Base-by-base conservation (phyloP, 495 filamentous ascomycete species). In the Aspergillus bridgeri region DNA sequence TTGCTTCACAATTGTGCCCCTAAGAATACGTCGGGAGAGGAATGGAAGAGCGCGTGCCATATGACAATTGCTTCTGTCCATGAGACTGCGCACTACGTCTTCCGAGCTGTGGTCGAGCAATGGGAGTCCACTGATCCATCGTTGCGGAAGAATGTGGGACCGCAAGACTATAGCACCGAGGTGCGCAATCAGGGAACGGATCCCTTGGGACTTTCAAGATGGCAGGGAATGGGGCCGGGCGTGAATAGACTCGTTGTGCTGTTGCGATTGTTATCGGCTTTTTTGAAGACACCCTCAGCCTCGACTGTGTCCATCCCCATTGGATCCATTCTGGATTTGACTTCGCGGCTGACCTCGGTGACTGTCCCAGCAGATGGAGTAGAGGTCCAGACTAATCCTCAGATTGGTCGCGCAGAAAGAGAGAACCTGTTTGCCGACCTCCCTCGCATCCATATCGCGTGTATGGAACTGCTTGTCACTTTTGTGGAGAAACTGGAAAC, bases 351-450 rank as follows among this genome's bases (percentile, higher is more conserved):
- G 38, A 82, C 89, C 22, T 87, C 87, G 38, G 73, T 91, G 20
- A 81, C 79, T 20, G 76, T 83, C 0, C 86, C 88, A 6, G 65
- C 76, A 15, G 64, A 73, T 13, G 66, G 60, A 27, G 74, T 69
- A 3, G 70, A 69, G 53, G 54, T 80, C 13, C 76, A 79, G 42
- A 71, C 83, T 52, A 91, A 90, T 54, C 75, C 81, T 20, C 84
- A 88, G 63, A 84, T 95, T 59, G 75, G 84, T 38, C 82, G 86
- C 48, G 89, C 91, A 47, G 92, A 96, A 69, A 83, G 86, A 58
- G 89, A 93, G 59, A 79, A 80, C 45, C 75, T 96, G 11, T 90
- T 85, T 79, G 70, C 77, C 22, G 79, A 83, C 29, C 72, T 96
- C 6, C 90, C 91, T 24, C 77, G 81, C 21, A 83, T 96, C 59